phyloP scores from a whole-genome alignment of 2,329 filamentous ascomycete genomes.

The Apiospora koreana region DNA sequence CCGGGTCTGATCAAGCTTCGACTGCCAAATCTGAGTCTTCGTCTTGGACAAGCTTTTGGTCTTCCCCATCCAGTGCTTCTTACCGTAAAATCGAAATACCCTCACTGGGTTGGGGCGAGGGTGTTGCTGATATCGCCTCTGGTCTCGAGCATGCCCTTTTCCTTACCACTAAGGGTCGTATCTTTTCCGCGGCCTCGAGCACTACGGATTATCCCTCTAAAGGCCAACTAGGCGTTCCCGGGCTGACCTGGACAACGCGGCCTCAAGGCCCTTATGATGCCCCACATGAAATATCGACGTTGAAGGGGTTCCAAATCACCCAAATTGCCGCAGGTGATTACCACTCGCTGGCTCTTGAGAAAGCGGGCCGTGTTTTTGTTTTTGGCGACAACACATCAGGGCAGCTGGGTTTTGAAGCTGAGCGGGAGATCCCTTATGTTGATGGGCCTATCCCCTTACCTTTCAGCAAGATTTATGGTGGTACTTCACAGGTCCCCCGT shows the following conservation, averaged over 20 bases:
- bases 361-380: constrained; percentile 74
- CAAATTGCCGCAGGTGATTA: constrained; percentile 83
- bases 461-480: constrained; percentile 71
- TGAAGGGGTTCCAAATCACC: constrained; percentile 70
- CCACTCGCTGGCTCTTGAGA: constrained; percentile 80
- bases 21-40: constrained; percentile 64
- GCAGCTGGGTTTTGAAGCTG: constrained; percentile 83
- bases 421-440: constrained; percentile 59
- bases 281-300: constrained; percentile 73
- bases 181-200: constrained; percentile 86
- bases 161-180: constrained; percentile 78
- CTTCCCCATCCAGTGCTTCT: constrained; percentile 51
- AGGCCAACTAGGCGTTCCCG: constrained; percentile 86
- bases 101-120: constrained; percentile 68
- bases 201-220: constrained; percentile 75
- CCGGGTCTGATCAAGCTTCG: constrained; percentile 67
- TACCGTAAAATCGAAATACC: constrained; percentile 73
- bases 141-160: constrained; percentile 87
- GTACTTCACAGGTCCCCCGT: constrained; percentile 60
- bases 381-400: constrained; percentile 92
- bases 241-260: constrained; percentile 76
- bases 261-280: constrained; percentile 78
- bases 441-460: constrained; percentile 73
- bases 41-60: constrained; percentile 77
- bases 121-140: constrained; percentile 70